Conservation (phyloP, 345 rosid species). For the Salix arbutifolia region DNA sequence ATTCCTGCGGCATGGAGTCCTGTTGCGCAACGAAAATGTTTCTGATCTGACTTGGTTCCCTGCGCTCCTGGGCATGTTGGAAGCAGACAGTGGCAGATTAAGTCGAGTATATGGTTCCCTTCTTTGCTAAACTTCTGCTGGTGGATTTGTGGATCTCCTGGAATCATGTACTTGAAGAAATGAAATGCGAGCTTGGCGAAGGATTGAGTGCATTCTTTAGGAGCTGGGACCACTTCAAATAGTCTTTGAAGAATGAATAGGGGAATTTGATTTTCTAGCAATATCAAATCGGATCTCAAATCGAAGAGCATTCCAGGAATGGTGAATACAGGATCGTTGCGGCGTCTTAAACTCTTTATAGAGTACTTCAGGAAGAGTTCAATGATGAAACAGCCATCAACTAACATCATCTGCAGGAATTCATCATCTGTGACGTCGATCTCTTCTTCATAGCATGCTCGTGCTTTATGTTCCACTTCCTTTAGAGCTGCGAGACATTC, state of each 20-base stretch:
- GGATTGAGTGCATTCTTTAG: constrained; percentile 26
- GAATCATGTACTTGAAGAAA: constrained; percentile 46
- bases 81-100: constrained; percentile 46
- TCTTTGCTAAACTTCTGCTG: constrained; percentile 42
- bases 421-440: constrained; percentile 7
- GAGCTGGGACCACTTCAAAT: constrained; percentile 36
- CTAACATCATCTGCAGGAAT: constrained; percentile 41
- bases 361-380: constrained; percentile 43
- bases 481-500: constrained; percentile 33
- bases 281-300: constrained; percentile 37
- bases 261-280: constrained; percentile 61
- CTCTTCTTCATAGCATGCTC: constrained; percentile 26
- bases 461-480: constrained; percentile 39
- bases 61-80: constrained; percentile 29
- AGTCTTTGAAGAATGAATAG: constrained; percentile 42
- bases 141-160: constrained; percentile 32
- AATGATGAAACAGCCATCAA: constrained; percentile 47
- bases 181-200: constrained; percentile 42
- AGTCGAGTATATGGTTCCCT: constrained; percentile 48
- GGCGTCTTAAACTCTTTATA: constrained; percentile 31
- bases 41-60: background rate
- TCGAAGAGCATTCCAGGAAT: constrained; percentile 39
- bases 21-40: constrained; percentile 9
- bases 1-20: constrained; percentile 33
- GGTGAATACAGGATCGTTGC: constrained; percentile 41